phyloP scores from a whole-genome alignment of 73 alveolate species.

The Blepharisma japonicum region DNA sequence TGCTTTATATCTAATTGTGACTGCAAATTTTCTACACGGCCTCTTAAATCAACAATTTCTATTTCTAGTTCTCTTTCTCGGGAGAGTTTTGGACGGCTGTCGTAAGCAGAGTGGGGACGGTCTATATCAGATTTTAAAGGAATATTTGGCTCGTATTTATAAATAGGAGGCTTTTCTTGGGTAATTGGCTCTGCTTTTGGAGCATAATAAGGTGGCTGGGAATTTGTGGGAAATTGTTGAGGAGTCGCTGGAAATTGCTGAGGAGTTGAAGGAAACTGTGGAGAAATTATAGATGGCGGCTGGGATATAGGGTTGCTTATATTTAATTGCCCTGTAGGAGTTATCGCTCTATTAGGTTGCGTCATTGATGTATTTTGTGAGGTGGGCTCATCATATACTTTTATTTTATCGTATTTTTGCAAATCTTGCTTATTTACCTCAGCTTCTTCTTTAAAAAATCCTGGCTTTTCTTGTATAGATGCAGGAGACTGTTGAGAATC shows the following conservation, averaged over 20 bases:
- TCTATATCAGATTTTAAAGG: neutral
- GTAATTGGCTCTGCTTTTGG: neutral
- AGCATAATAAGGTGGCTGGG: neutral
- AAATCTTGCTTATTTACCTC: too few relatives aligned
- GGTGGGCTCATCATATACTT: too few relatives aligned
- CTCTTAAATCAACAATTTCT: slow-evolving; percentile 44
- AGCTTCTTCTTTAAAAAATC: too few relatives aligned
- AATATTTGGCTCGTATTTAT: neutral
- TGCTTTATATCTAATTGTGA: slow-evolving; percentile 15
- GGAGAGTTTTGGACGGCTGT: neutral
- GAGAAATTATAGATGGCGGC: too few relatives aligned
- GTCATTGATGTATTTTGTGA: too few relatives aligned
- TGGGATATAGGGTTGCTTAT: too few relatives aligned
- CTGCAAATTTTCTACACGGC: slow-evolving; percentile 29
- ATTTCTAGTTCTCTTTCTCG: slow-evolving; percentile 36
- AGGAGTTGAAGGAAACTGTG: too few relatives aligned
- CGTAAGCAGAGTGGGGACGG: slow-evolving; percentile 2
- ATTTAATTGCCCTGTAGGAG: too few relatives aligned
- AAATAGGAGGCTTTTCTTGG: neutral
- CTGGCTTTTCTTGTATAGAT: too few relatives aligned
- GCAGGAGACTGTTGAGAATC: too few relatives aligned
- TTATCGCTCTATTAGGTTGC: too few relatives aligned
- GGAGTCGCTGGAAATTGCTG: neutral
- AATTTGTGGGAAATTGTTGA: neutral
- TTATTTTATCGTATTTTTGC: too few relatives aligned